A percentile compares a stretch with the other conserved stretches of the same genome.
Evolutionary conservation across 305 asterid genomes (phyloP).

Genomic region (Fraxinus paxiana): DNA sequence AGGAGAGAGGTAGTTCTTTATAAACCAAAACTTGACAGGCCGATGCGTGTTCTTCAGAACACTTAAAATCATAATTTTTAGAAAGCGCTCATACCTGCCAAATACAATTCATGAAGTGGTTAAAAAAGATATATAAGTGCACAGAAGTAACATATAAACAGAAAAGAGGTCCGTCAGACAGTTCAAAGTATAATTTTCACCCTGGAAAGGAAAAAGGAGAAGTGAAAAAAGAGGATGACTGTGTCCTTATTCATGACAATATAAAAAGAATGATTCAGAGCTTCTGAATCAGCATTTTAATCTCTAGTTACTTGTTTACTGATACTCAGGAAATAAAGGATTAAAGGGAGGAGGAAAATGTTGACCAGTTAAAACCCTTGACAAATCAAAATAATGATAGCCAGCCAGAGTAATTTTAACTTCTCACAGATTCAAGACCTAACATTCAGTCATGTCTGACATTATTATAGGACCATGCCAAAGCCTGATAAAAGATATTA

Average conservation of each 20-base stretch:
- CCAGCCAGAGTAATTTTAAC: background rate
- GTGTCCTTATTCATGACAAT: background rate
- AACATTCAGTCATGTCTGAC: background rate
- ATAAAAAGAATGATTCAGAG: background rate
- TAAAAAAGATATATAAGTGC: slow-evolving; percentile 18
- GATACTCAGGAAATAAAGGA: background rate
- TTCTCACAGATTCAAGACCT: background rate
- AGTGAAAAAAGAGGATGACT: background rate
- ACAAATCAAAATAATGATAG: slow-evolving; percentile 3
- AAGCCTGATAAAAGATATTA: background rate
- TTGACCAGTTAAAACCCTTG: background rate
- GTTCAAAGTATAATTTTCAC: background rate
- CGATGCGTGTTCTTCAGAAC: slow-evolving; percentile 84
- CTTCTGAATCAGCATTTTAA: background rate
- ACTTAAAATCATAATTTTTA: slow-evolving; percentile 89
- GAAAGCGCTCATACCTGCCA: slow-evolving; percentile 91
- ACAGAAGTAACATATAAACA: slow-evolving; percentile 18
- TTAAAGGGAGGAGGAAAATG: background rate
- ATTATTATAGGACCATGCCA: background rate
- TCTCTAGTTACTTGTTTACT: background rate
- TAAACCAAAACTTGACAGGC: slow-evolving; percentile 97
- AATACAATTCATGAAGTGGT: slow-evolving; percentile 22
- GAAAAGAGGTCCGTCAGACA: background rate
- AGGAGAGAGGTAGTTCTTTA: slow-evolving; percentile 96
- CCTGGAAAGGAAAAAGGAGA: background rate